A percentile compares a stretch with the other conserved stretches of the same genome.
Conservation (phyloP, 441 rosid species). For the Gossypium laxum region DNA sequence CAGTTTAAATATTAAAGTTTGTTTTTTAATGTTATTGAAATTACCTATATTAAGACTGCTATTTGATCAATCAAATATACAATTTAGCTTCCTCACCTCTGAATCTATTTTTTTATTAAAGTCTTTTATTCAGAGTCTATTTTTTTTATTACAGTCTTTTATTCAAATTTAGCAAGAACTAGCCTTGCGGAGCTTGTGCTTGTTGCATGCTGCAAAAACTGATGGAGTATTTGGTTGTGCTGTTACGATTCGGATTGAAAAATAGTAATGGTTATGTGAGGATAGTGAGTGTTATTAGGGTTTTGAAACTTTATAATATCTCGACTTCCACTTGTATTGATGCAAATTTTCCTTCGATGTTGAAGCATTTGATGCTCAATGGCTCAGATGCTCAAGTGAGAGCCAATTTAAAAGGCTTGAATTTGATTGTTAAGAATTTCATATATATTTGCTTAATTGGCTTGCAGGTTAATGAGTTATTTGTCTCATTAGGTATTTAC, state of each 20-base stretch:
- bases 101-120: no score
- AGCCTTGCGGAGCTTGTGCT: slow-evolving; percentile 76
- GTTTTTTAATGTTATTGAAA: no score
- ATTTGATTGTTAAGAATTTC: not conserved
- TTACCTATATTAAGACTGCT: no score
- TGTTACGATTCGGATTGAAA: slow-evolving; percentile 68
- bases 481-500: slow-evolving; percentile 59
- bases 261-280: slow-evolving; percentile 81
- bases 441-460: not conserved
- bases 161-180: no score
- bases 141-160: no score
- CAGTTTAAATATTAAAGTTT: no score
- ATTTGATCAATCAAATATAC: no score
- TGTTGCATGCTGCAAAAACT: slow-evolving; percentile 65
- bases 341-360: slow-evolving; percentile 60
- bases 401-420: slow-evolving; percentile 1
- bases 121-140: no score
- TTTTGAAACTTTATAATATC: slow-evolving; percentile 76
- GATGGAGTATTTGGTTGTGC: slow-evolving; percentile 91
- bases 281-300: slow-evolving; percentile 73
- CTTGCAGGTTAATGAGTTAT: not conserved
- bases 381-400: slow-evolving; percentile 76
- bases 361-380: slow-evolving; percentile 75
- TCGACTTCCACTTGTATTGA: slow-evolving; percentile 69
- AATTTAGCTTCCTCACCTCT: no score